These are phyloP conservation scores for Fusarium dimerum DNA, from an alignment of 2,329 filamentous ascomycete genomes.

Conservation along the genomic window DNA sequence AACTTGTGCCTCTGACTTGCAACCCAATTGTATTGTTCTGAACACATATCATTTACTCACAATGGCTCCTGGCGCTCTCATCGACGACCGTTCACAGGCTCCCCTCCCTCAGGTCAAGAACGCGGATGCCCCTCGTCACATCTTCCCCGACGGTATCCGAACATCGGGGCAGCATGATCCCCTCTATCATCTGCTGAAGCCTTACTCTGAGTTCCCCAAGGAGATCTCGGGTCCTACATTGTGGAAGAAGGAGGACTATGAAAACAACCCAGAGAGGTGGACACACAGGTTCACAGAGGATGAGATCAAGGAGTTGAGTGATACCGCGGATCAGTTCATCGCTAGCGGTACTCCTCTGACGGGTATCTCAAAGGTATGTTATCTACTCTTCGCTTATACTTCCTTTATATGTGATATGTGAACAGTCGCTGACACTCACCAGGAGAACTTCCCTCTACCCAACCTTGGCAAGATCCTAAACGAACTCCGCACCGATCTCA, in stretches of 20 bases:
- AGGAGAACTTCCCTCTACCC: conserved; percentile 47
- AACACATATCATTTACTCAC: background rate
- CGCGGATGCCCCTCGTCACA: conserved; percentile 27
- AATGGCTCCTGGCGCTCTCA: conserved; percentile 29
- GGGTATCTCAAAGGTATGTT: conserved; percentile 53
- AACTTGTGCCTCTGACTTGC: background rate
- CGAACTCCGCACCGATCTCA: conserved; percentile 43
- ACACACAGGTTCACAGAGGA: conserved; percentile 68
- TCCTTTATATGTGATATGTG: too few relatives aligned
- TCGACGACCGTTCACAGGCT: conserved; percentile 17
- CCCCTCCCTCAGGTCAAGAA: conserved; percentile 25
- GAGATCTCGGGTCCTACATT: conserved; percentile 72
- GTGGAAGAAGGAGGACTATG: conserved; percentile 70
- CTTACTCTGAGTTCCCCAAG: conserved; percentile 71
- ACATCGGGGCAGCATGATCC: conserved; percentile 73
- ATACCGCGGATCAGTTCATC: conserved; percentile 69
- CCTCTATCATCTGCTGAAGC: conserved; percentile 61
- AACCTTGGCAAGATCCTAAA: conserved; percentile 38
- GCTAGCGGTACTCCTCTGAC: conserved; percentile 65
- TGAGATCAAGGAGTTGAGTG: conserved; percentile 68
- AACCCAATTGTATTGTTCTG: background rate
- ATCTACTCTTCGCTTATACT: too few relatives aligned
- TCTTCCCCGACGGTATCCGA: conserved; percentile 50
- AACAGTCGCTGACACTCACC: conserved; percentile 3
- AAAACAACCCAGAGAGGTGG: conserved; percentile 67